Conservation (phyloP, 768 basidiomycete species). For the Hericium erinaceus region DNA sequence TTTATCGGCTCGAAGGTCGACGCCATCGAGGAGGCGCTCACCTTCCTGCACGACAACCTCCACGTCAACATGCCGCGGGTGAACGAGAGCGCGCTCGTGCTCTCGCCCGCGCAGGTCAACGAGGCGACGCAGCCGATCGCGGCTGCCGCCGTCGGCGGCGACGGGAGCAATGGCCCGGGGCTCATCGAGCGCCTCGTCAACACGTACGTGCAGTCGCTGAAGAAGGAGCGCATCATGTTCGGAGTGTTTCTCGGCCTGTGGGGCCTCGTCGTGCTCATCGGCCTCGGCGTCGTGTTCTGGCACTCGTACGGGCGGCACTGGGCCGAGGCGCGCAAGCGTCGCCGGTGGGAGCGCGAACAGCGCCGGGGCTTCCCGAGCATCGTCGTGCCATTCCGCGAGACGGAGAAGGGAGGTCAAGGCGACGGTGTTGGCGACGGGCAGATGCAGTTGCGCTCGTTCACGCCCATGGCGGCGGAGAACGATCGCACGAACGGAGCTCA, state of each 20-base stretch:
- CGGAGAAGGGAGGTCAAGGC: constrained; percentile 1
- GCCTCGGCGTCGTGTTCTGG: constrained; percentile 59
- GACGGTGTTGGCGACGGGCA: not conserved
- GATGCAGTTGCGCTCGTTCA: not conserved
- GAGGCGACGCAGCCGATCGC: constrained; percentile 77
- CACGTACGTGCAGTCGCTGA: constrained; percentile 60
- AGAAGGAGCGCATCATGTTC: constrained; percentile 82
- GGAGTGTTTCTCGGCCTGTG: constrained; percentile 75
- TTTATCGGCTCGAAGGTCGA: constrained; percentile 87
- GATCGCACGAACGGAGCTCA: not conserved
- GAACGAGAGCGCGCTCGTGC: constrained; percentile 63
- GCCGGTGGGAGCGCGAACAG: constrained; percentile 17
- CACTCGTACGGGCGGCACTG: constrained; percentile 45
- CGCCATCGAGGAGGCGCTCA: constrained; percentile 79
- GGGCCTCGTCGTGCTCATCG: constrained; percentile 78
- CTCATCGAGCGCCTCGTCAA: constrained; percentile 66
- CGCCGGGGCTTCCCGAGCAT: constrained; percentile 17
- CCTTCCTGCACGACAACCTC: constrained; percentile 86
- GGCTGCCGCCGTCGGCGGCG: constrained; percentile 66
- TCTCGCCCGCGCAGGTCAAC: constrained; percentile 62
- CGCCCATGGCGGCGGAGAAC: not conserved
- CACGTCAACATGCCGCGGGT: constrained; percentile 72
- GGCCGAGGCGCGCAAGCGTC: constrained; percentile 36
- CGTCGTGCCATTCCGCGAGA: constrained; percentile 8
- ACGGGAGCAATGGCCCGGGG: constrained; percentile 38